Conservation (phyloP, 768 basidiomycete genomes). For the Termitomyces sp. region DNA sequence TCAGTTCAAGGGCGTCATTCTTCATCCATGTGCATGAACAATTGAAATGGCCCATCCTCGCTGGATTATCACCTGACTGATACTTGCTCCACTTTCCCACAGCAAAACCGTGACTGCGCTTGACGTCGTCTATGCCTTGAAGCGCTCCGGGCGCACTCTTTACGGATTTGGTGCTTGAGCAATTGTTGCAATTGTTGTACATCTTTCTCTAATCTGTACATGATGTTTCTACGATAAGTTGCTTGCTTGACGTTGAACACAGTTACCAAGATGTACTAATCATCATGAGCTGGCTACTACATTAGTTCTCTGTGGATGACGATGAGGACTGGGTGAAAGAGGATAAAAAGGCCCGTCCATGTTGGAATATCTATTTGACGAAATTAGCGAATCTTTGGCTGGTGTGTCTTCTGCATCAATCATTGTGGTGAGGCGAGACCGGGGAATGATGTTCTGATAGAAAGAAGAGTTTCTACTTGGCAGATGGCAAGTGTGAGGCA, state of each 20-base stretch:
- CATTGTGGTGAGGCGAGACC: constrained; percentile 18
- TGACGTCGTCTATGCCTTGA: constrained; percentile 74
- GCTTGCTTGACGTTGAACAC: too few species aligned
- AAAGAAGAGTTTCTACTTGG: not conserved
- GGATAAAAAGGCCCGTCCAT: constrained; percentile 3
- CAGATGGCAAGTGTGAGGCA: not conserved
- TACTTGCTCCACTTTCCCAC: constrained; percentile 4
- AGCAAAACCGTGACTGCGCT: constrained; percentile 85
- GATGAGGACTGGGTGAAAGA: constrained; percentile 14
- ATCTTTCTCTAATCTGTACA: not conserved
- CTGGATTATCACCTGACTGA: constrained; percentile 6
- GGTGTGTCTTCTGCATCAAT: constrained; percentile 8
- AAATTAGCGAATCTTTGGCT: not conserved
- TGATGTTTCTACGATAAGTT: not conserved
- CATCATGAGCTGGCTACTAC: not conserved
- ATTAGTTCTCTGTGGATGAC: not conserved
- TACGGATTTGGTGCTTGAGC: constrained; percentile 76
- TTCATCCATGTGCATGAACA: not conserved
- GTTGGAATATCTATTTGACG: not conserved
- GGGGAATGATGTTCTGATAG: constrained; percentile 20
- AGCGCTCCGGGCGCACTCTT: constrained; percentile 64
- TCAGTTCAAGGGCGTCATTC: not conserved
- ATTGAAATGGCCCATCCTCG: not conserved
- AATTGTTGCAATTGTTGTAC: not conserved
- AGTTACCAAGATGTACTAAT: not conserved